phyloP scores from a whole-genome alignment of 768 basidiomycete species.

The Leccinellum albellum region DNA sequence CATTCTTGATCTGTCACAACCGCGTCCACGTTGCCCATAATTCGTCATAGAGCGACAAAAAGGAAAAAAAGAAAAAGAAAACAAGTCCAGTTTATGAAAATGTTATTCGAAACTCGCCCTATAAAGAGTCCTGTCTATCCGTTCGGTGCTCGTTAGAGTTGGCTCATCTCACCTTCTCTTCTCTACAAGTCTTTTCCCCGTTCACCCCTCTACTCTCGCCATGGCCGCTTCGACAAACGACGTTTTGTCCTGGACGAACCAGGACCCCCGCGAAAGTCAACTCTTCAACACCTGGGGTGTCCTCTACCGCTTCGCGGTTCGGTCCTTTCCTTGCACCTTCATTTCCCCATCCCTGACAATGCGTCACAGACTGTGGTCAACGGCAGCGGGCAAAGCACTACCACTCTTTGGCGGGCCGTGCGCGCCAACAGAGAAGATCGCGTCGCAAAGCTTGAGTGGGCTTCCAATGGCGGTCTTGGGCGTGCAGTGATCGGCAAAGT shows the following conservation, averaged over 20 bases:
- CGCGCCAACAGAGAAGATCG: slow-evolving; percentile 84
- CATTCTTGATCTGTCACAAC: slow-evolving; percentile 65
- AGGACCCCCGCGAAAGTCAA: slow-evolving; percentile 78
- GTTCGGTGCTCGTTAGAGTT: slow-evolving; percentile 19
- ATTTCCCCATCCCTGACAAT: slow-evolving; percentile 25
- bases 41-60: slow-evolving; percentile 45
- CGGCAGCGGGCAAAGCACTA: slow-evolving; percentile 64
- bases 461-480: slow-evolving; percentile 75
- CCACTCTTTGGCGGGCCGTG: slow-evolving; percentile 77
- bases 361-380: slow-evolving; percentile 55
- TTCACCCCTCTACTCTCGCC: slow-evolving; percentile 30
- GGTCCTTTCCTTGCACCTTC: slow-evolving; percentile 19
- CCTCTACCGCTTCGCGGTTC: slow-evolving; percentile 76
- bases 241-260: slow-evolving; percentile 82
- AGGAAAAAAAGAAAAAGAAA: slow-evolving; percentile 33
- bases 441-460: slow-evolving; percentile 86
- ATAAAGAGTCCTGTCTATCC: slow-evolving; percentile 46
- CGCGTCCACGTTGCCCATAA: slow-evolving; percentile 71
- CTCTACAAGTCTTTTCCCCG: slow-evolving; percentile 24
- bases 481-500: slow-evolving; percentile 86
- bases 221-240: slow-evolving; percentile 60
- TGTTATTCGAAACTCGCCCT: slow-evolving; percentile 40
- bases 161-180: slow-evolving; percentile 29
- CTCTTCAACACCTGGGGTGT: slow-evolving; percentile 81
- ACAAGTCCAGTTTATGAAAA: slow-evolving; percentile 44